Percentiles rank a stretch among this genome's conserved stretches.
These are phyloP conservation scores for Neonectria sp. DNA, from an alignment of 2,329 filamentous ascomycete genomes.

Conservation along the genomic window DNA sequence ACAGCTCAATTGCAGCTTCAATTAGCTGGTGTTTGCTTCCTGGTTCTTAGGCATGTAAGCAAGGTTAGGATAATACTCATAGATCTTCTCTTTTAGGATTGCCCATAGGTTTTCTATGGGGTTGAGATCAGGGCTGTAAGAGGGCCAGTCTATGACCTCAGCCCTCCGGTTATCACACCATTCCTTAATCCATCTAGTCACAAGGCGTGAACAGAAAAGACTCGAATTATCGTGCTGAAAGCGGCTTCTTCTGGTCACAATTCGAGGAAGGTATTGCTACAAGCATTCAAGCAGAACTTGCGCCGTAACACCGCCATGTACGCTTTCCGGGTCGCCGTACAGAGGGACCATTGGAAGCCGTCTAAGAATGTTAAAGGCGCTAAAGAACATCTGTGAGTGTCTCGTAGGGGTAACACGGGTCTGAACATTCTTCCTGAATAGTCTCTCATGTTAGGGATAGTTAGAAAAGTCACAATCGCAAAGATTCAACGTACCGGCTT, in stretches of 20 bases:
- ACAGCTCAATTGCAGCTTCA: conserved; percentile 9
- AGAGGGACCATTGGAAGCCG: background rate
- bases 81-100: no score
- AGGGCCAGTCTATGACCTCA: conserved; percentile 12
- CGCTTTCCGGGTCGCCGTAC: background rate
- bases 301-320: background rate
- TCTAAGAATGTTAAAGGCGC: background rate
- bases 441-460: background rate
- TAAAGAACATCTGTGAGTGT: conserved; percentile 9
- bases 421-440: background rate
- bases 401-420: background rate
- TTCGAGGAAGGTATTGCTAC: background rate
- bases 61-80: conserved; percentile 13
- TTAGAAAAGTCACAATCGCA: conserved; percentile 1
- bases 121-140: conserved; percentile 17
- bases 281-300: background rate
- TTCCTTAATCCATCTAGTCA: no score
- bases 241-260: background rate
- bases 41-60: background rate
- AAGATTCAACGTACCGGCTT: background rate
- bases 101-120: conserved; percentile 23
- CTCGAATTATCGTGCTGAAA: conserved; percentile 1
- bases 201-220: background rate
- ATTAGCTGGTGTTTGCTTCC: background rate
- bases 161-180: background rate